Conservation (phyloP, 208 protist species). For the Acanthamoeba castellanii region DNA sequence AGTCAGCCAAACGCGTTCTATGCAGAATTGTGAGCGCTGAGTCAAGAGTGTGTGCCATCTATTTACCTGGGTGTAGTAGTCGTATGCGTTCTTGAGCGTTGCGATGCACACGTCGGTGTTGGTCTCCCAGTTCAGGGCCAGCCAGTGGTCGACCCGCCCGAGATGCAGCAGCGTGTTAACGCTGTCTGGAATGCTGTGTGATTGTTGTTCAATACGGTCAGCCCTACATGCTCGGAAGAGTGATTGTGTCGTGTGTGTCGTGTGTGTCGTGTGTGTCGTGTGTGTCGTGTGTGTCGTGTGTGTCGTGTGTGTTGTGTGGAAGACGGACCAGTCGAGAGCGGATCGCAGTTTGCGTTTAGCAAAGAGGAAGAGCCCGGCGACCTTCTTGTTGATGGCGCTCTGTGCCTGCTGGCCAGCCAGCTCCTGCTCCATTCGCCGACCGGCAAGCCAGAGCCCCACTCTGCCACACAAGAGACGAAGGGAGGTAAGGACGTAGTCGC, state of each 20-base stretch:
- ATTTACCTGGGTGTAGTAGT: constrained; percentile 29
- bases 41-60: not conserved
- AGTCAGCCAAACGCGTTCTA: too few species aligned
- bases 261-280: not conserved
- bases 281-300: too few species aligned
- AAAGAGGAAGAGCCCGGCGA: constrained; percentile 6
- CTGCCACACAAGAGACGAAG: not conserved
- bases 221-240: not conserved
- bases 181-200: constrained; percentile 63
- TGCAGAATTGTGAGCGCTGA: too few species aligned
- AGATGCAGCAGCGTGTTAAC: constrained; percentile 31
- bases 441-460: constrained; percentile 13
- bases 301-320: not conserved
- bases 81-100: not conserved
- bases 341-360: constrained; percentile 45
- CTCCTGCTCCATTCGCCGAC: not conserved
- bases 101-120: not conserved
- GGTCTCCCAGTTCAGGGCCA: constrained; percentile 41
- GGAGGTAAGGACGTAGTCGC: not conserved
- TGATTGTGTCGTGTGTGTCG: not conserved
- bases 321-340: constrained; percentile 10
- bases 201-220: not conserved
- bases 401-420: not conserved
- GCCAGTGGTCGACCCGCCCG: constrained; percentile 31
- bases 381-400: not conserved